Evolutionary conservation across 495 filamentous ascomycete genomes (phyloP), one percentile per base, ranked within the genome.

Genomic region (Penicillium maclennaniae): DNA sequence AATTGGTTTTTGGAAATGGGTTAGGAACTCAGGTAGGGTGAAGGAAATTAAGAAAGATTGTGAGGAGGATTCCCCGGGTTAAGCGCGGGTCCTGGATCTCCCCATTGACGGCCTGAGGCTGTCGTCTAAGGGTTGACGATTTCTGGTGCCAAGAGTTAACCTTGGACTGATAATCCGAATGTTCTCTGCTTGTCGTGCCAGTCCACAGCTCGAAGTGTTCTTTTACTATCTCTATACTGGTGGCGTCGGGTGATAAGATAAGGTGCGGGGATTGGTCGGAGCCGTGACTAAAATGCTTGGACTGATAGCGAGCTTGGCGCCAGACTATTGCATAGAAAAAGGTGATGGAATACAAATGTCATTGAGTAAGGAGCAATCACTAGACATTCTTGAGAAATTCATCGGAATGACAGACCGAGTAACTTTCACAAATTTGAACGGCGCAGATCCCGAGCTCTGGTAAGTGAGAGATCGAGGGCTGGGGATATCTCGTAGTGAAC

Each of bases 221-320:
- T 7, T 40, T 40, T 40, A 10, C 38, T 40, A 40, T 16, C 16
- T 40, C n/a, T 40, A 40, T 2, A 56, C 54, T 60, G 58, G 59
- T 62, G 59, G 62, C 62, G 62, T 62, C 42, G 40, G 36, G 26
- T 47, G 63, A 63, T 61, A 63, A 66, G 63, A 66, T 59, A 63
- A 55, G 49, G 21, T 5, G n/a, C 39, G 25, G 36, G 39, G 44
- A 61, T 66, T 66, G 63, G 60, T 59, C 12, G 51, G 21, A 20
- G 36, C 14, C 12, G 52, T 63, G 63, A 61, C 63, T 59, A 59
- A 59, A 49, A 38, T 45, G 14, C 16, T 9, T 23, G 28, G 27
- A 26, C 58, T 58, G 63, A 63, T 66, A 65, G 46, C 59, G 50
- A 27, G 51, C 61, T 64, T 58, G 61, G 61, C 61, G 20, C 31